Evolutionary conservation across 768 basidiomycete genomes (phyloP).

Genomic region (Pluteus cervinus): DNA sequence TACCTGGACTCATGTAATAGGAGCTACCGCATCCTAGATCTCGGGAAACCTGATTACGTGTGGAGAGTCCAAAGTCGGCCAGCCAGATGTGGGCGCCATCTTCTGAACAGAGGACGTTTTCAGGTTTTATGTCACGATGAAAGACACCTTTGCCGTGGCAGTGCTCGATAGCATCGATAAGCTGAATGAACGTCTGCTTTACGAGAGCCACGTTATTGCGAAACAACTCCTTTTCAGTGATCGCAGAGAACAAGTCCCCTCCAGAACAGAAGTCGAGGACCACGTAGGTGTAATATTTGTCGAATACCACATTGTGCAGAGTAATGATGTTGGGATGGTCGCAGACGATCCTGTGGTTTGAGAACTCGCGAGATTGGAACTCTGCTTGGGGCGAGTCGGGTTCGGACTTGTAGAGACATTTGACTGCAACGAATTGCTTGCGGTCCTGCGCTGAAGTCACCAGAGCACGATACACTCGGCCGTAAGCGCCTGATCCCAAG

Average conservation of each 20-base stretch:
- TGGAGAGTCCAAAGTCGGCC: conserved; percentile 77
- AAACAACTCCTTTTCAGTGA: conserved; percentile 50
- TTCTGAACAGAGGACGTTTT: conserved; percentile 62
- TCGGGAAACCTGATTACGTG: conserved; percentile 32
- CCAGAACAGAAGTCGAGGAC: conserved; percentile 51
- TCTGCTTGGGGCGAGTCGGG: conserved; percentile 48
- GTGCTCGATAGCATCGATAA: conserved; percentile 72
- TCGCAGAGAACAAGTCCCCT: conserved; percentile 70
- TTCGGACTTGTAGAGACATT: conserved; percentile 61
- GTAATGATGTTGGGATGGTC: conserved; percentile 62
- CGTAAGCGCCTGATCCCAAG: conserved; percentile 73
- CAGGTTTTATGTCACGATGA: conserved; percentile 87
- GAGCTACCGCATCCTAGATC: conserved; percentile 57
- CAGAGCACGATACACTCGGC: conserved; percentile 69
- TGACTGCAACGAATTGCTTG: conserved; percentile 58
- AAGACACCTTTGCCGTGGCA: conserved; percentile 68
- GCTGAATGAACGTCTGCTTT: conserved; percentile 66
- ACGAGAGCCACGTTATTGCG: conserved; percentile 55
- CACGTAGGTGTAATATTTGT: conserved; percentile 60
- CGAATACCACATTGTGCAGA: conserved; percentile 57
- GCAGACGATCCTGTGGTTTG: conserved; percentile 45
- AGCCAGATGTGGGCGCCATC: conserved; percentile 51
- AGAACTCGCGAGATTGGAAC: conserved; percentile 66
- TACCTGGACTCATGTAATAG: conserved; percentile 70
- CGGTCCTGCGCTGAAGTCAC: conserved; percentile 36